Evolutionary conservation across 2,329 filamentous ascomycete species (phyloP).

Genomic region (Ceratocystis cacaofunesta): DNA sequence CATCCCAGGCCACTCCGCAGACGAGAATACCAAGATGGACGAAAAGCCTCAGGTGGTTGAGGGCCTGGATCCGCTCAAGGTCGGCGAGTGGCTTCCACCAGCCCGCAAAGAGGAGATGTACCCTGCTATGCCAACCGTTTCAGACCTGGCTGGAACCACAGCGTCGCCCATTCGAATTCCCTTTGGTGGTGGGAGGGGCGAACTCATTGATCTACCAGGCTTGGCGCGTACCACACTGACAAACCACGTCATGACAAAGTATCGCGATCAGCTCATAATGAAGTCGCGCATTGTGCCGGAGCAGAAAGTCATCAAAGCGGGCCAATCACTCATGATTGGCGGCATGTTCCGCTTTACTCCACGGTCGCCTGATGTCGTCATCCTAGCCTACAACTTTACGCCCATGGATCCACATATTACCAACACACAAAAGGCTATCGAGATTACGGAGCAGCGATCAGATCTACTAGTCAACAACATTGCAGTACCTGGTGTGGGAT

Average conservation of each 20-base stretch:
- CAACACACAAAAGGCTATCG: slow-evolving; percentile 61
- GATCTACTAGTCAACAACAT: slow-evolving; percentile 48
- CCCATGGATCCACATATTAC: slow-evolving; percentile 65
- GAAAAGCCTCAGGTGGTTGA: slow-evolving; percentile 16
- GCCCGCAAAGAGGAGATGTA: slow-evolving; percentile 57
- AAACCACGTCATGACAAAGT: slow-evolving; percentile 49
- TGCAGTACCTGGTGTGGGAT: slow-evolving; percentile 39
- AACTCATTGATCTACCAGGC: slow-evolving; percentile 85
- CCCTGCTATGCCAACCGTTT: slow-evolving; percentile 74
- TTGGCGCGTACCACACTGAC: slow-evolving; percentile 61
- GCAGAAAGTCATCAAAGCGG: slow-evolving; percentile 56
- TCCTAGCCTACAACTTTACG: slow-evolving; percentile 78
- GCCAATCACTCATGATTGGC: slow-evolving; percentile 68
- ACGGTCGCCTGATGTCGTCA: slow-evolving; percentile 40
- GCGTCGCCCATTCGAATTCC: slow-evolving; percentile 88
- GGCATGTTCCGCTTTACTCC: slow-evolving; percentile 83
- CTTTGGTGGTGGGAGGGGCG: slow-evolving; percentile 72
- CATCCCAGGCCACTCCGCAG: neutral
- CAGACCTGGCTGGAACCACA: slow-evolving; percentile 78
- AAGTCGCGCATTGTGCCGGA: slow-evolving; percentile 56
- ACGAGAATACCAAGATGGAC: neutral
- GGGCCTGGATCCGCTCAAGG: slow-evolving; percentile 23
- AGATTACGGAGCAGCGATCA: slow-evolving; percentile 50
- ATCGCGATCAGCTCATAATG: slow-evolving; percentile 62
- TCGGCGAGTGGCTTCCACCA: slow-evolving; percentile 56